Conservation (phyloP, 257 asterid species). For the Paraleonurus japonicus region DNA sequence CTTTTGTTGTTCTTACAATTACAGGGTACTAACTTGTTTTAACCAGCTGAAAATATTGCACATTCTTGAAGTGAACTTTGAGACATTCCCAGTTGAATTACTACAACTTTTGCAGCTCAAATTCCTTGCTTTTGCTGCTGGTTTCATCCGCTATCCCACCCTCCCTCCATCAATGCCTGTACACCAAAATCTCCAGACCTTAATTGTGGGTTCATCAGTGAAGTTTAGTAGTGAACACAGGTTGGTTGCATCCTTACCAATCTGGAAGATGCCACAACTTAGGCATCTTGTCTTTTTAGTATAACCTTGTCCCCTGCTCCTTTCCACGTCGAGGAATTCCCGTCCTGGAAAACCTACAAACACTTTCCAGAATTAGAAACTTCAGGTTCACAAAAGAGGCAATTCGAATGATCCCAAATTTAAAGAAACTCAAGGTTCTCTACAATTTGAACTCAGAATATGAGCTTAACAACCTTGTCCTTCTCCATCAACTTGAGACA, state of each 20-base stretch:
- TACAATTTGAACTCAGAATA: neutral
- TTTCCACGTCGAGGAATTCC: neutral
- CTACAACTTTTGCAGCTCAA: conserved; percentile 5
- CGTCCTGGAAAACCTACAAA: conserved; percentile 5
- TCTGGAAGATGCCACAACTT: conserved; percentile 23
- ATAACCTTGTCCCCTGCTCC: conserved; percentile 15
- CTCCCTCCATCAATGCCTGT: conserved; percentile 21
- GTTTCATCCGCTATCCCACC: conserved; percentile 20
- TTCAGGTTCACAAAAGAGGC: conserved; percentile 20
- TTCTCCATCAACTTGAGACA: conserved; percentile 23
- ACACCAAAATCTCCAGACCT: conserved; percentile 19
- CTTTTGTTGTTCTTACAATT: conserved; percentile 18
- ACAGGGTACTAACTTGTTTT: neutral
- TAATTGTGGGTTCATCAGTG: conserved; percentile 9
- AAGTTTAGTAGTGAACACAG: neutral
- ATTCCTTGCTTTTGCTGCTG: conserved; percentile 3
- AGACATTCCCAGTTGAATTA: conserved; percentile 21
- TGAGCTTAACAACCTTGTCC: conserved; percentile 22
- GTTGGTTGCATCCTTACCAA: neutral
- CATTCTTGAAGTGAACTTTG: conserved; percentile 19
- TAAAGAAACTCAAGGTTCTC: conserved; percentile 17
- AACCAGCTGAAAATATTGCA: conserved; percentile 4
- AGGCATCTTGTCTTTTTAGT: conserved; percentile 22
- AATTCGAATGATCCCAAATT: conserved; percentile 12
- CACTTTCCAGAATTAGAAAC: conserved; percentile 25